Base-by-base conservation (phyloP, 179 eudicot species). In the Silene noctiflora region DNA sequence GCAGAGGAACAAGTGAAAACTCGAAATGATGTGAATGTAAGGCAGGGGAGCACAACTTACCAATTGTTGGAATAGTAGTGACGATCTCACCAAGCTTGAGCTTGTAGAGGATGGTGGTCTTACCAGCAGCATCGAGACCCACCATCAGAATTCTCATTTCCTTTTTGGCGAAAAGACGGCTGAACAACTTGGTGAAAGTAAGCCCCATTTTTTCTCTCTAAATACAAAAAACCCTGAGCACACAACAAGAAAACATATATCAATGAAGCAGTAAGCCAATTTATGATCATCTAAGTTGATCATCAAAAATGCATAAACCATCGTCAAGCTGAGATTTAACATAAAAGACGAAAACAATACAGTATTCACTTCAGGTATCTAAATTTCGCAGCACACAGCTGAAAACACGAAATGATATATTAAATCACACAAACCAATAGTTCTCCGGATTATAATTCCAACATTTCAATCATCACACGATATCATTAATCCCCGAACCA, bases 11-110 rank as follows among this genome's bases (percentile, higher is more conserved):
- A 16, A 53, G 6, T 53, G n/a, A 53, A 14, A 53, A 16, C 17
- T 68, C 24, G 24, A 61, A 61, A 71, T 64, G 55, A 65, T 71
- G 63, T 2, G 31, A 53, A 14, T 19, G 31, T 11, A 16, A 6
- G 27, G 10, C n/a, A 2, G 8, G 39, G 35, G 35, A 64, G 24
- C 27, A 48, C 19, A 51, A 69, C 91, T 81, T 86, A 91, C 97
- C 97, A 64, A 91, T 91, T 76, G 97, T 91, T 60, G 97, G 97
- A 78, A 91, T 91, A 27, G 97, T 91, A 20, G 97, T 91, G 56
- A 91, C 97, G 63, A 91, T 91, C 90, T 91, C 97, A 20, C 97
- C 97, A 21, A 91, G 97, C 91, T 91, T 91, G 84, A 91, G 94
- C 91, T 91, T 91, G 87, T 91, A 91, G 72, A 91, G 83, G 72